These are phyloP conservation scores for Citrus inodora DNA, from an alignment of 345 rosid genomes.

Conservation along the genomic window DNA sequence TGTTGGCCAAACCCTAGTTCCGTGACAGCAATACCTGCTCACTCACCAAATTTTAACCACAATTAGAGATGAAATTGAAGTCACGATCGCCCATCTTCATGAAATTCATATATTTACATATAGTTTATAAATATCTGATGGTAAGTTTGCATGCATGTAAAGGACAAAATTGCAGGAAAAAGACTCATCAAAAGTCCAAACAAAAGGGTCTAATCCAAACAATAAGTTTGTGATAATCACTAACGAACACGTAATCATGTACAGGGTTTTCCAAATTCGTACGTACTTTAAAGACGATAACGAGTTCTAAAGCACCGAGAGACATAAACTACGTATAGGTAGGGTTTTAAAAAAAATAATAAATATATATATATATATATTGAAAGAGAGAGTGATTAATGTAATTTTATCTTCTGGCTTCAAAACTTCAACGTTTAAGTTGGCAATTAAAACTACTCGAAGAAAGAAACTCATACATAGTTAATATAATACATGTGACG, in stretches of 20 bases:
- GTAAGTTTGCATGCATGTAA: background rate
- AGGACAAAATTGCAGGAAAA: background rate
- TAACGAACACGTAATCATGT: background rate
- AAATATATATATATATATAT: background rate
- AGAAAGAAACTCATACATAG: background rate
- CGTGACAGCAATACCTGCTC: background rate
- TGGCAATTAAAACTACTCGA: background rate
- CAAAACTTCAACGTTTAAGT: background rate
- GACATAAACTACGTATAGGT: background rate
- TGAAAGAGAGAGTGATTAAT: background rate
- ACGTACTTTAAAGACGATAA: background rate
- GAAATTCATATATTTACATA: too few species aligned
- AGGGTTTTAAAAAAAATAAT: background rate
- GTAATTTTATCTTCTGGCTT: background rate
- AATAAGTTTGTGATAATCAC: background rate
- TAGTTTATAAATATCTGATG: background rate
- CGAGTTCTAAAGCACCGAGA: background rate
- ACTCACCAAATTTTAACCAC: background rate
- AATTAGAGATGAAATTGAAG: conserved; percentile 13
- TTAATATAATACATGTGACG: background rate
- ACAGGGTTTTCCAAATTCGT: background rate
- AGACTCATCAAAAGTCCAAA: background rate
- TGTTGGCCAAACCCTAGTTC: background rate
- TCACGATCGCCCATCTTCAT: conserved; percentile 2
- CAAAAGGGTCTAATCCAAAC: background rate